Base-by-base conservation (phyloP, 2,329 filamentous ascomycete genomes). In the Boeremia exigua region DNA sequence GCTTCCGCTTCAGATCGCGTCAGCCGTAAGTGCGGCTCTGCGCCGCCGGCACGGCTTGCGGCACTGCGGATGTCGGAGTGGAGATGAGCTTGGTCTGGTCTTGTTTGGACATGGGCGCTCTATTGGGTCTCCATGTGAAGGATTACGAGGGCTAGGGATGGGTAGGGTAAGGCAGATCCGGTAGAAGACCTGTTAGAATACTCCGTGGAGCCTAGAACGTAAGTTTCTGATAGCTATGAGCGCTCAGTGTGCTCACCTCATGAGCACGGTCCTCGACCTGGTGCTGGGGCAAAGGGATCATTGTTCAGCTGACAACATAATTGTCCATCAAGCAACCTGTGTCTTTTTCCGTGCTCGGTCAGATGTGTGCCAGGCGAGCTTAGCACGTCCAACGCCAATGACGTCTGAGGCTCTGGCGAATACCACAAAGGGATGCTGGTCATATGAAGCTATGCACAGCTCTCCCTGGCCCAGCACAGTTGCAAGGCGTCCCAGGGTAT, bases 1-100 rank as follows among this genome's bases (percentile, higher is more conserved):
- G 28, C 38, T 54, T 48, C 45, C 45, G 32, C 6, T 38, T 28
- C 33, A 5, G 17, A 48, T 23, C 5, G 17, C 11, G 50, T 14
- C 44, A 6, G 23, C 14, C 44, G 32, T 38, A 43, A 48, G 44
- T 32, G 42, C 49, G 42, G 51, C 51, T 54, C 51, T 54, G 45
- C 42, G 38, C 37, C 50, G 12, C 10, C 44, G 43, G 43, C 15
- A 54, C 44, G 40, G 48, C 33, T 40, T 48, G 44, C 38, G 44
- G 51, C 51, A 48, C 38, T 48, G 51, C 44, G 38, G 51, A 10
- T 27, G 37, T 19, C 14, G 7, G 27, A 9, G n/a, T 10, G 10
- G 27, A 3, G 5, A 33, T 33, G 12, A 36, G 32, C 38, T 44
- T 32, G 27, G 29, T 15, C 50, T 19, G 10, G 8, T 44, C 32